Evolutionary conservation across 2,329 filamentous ascomycete genomes (phyloP), one percentile per base, ranked within the genome.

Genomic region (Furcasterigmium furcatum): DNA sequence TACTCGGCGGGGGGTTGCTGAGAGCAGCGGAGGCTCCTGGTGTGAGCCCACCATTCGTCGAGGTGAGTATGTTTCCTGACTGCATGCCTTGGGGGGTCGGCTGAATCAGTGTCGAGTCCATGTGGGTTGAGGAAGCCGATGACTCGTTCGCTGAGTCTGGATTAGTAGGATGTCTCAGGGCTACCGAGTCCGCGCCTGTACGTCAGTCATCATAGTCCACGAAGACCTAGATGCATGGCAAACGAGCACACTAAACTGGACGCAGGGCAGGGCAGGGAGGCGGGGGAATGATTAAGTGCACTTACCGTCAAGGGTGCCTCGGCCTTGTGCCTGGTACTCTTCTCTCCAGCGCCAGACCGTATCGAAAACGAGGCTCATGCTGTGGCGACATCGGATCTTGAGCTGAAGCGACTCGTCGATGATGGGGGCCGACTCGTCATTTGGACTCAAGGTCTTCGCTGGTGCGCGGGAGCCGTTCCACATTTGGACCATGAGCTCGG

Each of bases 341-440:
- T 89, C 85, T 54, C 88, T 79, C 88, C 88, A 94, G 51, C 88
- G 79, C 88, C 88, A 92, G 42, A 91, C 87, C 12, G 85, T 88
- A 65, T 94, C 88, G 58, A 88, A 92, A 2, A 94, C 83, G 13
- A 91, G 77, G 62, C 86, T 91, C 83, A 92, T 89, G 64, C 87
- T 91, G 73, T 90, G 88, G 20, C 88, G 77, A 56, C 87, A 91
- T 41, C 88, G 80, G n/a, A 92, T 86, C 59, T 90, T 89, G 41
- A 94, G 76, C 60, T 91, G 85, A 36, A 92, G 69, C 49, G 78
- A 86, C 54, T 88, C 84, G 55, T 91, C 86, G 35, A 85, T 72
- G 30, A 73, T 65, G 16, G 76, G 68, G 3, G 67, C 62, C 35
- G 71, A 63, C 49, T 81, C 77, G 47, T 73, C 68, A 38, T 72